Evolutionary conservation across 2,329 filamentous ascomycete species (phyloP), one percentile per base, ranked within the genome.

Genomic region (Phyllosticta capitalensis): DNA sequence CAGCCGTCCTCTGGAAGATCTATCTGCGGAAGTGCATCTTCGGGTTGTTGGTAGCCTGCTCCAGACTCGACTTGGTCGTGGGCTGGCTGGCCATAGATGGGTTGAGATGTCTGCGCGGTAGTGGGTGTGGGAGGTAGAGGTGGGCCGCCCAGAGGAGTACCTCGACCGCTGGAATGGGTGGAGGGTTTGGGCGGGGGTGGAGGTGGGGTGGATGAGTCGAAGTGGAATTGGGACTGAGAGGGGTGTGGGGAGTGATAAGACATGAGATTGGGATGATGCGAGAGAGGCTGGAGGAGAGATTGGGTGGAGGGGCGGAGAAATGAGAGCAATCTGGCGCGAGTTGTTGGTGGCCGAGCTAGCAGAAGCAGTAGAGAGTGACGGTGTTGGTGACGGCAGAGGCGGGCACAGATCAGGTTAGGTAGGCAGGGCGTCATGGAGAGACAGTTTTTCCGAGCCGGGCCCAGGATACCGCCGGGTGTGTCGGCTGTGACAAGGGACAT

Each of bases 1-100:
- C 91, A 96, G 63, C 85, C 82, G 56, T 88, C 84, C 52, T 75
- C 73, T n/a, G 74, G 73, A 58, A 67, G 67, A 52, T 63, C 26
- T 24, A 65, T 33, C 20, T 52, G 55, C 33, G 52, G 50, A 9
- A 33, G 38, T 6, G 38, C 28, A 50, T 54, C 38, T 14, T 58
- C 52, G 24, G 21, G 24, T 21, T 54, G 56, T 45, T 45, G 38
- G 28, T 60, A 53, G 28, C 17, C 33, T 12, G 33, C 45, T n/a
- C 49, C 54, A 2, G 14, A 63, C 14, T 49, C 62, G 52, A 10
- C 68, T 66, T 22, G 71, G 69, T 20, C 77, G 75, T 21, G 38
- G 30, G 58, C 45, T 14, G 58, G 45, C 19, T 45, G 52, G 24
- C 28, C 56, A 9, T 59, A 45, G 9, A 51, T 30, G 22, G 38